A percentile compares a stretch with the other conserved stretches of the same genome.
Conservation (phyloP, 805 yeast genomes). For the Cyberlindnera euphorbiiphila region DNA sequence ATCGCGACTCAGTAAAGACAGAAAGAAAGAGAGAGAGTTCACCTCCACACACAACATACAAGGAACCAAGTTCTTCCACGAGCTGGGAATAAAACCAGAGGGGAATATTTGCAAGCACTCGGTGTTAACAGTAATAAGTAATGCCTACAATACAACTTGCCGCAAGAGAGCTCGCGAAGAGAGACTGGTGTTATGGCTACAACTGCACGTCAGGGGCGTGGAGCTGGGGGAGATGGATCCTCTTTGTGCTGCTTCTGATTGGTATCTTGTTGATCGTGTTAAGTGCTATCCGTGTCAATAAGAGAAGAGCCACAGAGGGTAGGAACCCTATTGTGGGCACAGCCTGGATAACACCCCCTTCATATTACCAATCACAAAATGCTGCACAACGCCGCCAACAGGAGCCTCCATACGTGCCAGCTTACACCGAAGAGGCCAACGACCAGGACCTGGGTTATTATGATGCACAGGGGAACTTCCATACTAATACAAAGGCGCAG, state of each 20-base stretch:
- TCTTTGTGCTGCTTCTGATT: slow-evolving; percentile 55
- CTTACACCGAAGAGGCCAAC: slow-evolving; percentile 62
- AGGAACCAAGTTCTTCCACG: no score
- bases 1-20: no score
- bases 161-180: slow-evolving; percentile 5
- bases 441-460: slow-evolving; percentile 72
- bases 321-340: slow-evolving; percentile 68
- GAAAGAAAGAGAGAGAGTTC: no score
- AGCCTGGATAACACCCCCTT: slow-evolving; percentile 84
- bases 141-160: slow-evolving; percentile 5
- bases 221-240: slow-evolving; percentile 34
- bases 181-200: slow-evolving; percentile 23
- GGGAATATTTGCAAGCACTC: no score
- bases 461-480: slow-evolving; percentile 27
- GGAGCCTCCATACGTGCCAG: slow-evolving; percentile 60
- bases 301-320: slow-evolving; percentile 40
- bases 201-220: slow-evolving; percentile 14
- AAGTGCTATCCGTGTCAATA: slow-evolving; percentile 53
- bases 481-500: slow-evolving; percentile 33
- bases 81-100: no score
- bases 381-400: slow-evolving; percentile 30
- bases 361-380: slow-evolving; percentile 39
- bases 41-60: no score
- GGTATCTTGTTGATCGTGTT: slow-evolving; percentile 43
- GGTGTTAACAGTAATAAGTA: no score